Percentiles rank a stretch among this genome's conserved stretches.
phyloP scores from a whole-genome alignment of 768 basidiomycete species.

The Lactarius hengduanensis region DNA sequence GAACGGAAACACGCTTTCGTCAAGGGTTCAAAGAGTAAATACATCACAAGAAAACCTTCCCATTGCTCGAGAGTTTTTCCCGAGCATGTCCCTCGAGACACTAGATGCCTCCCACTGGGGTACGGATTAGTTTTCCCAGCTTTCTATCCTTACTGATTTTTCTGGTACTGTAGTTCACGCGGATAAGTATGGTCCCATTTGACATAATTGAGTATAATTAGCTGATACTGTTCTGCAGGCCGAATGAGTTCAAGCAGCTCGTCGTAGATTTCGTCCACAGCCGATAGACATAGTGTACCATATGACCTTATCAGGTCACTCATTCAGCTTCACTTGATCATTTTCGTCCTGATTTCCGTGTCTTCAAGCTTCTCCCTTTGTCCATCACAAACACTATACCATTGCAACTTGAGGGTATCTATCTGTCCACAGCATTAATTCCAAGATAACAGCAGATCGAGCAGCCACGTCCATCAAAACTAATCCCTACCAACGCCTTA shows the following conservation, averaged over 20 bases:
- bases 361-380: no score
- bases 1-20: constrained; percentile 68
- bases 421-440: constrained; percentile 15
- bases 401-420: constrained; percentile 17
- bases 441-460: constrained; percentile 8
- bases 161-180: constrained; percentile 62
- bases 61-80: constrained; percentile 67
- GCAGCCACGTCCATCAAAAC: neutral
- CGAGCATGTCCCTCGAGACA: constrained; percentile 56
- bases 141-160: neutral
- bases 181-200: constrained; percentile 50
- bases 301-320: neutral
- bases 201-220: neutral
- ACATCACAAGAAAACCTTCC: constrained; percentile 71
- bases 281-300: constrained; percentile 27
- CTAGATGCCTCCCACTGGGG: constrained; percentile 89
- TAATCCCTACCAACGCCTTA: neutral
- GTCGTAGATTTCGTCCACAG: constrained; percentile 36
- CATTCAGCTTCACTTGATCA: neutral
- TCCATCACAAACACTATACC: constrained; percentile 13
- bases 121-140: constrained; percentile 35
- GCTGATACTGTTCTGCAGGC: constrained; percentile 36
- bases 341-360: neutral
- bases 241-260: constrained; percentile 52
- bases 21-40: constrained; percentile 79